A percentile compares a stretch with the other conserved stretches of the same genome.
Evolutionary conservation across 176 grass and related monocot genomes (phyloP).

Genomic region (Carex kokanica): DNA sequence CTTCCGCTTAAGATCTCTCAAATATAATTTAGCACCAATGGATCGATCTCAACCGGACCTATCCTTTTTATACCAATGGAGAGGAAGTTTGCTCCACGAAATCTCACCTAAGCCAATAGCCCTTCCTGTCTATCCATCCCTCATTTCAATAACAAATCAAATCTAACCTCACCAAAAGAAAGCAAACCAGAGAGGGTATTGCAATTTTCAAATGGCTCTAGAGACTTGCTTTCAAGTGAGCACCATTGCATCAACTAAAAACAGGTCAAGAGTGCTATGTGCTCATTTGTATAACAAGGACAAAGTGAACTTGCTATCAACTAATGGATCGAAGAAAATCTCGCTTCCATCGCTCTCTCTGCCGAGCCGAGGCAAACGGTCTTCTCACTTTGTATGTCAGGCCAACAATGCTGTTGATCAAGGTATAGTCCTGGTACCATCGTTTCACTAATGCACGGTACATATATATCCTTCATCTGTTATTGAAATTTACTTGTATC

Average conservation of each 20-base stretch:
- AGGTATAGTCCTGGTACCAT: slow-evolving; percentile 38
- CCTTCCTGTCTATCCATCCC: not conserved
- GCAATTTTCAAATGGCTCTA: slow-evolving; percentile 51
- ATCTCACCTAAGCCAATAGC: slow-evolving; percentile 24
- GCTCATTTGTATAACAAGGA: slow-evolving; percentile 21
- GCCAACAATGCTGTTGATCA: slow-evolving; percentile 71
- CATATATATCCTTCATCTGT: not conserved
- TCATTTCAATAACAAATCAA: not conserved
- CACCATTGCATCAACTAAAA: slow-evolving; percentile 36
- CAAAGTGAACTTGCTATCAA: slow-evolving; percentile 18
- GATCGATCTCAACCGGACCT: not conserved
- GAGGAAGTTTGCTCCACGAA: not conserved
- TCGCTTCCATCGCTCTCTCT: slow-evolving; percentile 12
- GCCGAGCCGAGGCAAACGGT: slow-evolving; percentile 12
- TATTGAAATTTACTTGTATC: not conserved
- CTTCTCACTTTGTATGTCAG: slow-evolving; percentile 44
- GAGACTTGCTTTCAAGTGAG: slow-evolving; percentile 70
- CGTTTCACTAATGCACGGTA: not conserved
- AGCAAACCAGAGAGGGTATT: not conserved
- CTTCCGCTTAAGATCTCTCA: not conserved
- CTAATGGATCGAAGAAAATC: not conserved
- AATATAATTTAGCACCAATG: not conserved
- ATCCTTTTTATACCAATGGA: slow-evolving; percentile 4
- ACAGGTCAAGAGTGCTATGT: slow-evolving; percentile 52
- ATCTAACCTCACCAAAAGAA: not conserved